Evolutionary conservation across 2,329 filamentous ascomycete genomes (phyloP).

Genomic region (Drechslera avenae): DNA sequence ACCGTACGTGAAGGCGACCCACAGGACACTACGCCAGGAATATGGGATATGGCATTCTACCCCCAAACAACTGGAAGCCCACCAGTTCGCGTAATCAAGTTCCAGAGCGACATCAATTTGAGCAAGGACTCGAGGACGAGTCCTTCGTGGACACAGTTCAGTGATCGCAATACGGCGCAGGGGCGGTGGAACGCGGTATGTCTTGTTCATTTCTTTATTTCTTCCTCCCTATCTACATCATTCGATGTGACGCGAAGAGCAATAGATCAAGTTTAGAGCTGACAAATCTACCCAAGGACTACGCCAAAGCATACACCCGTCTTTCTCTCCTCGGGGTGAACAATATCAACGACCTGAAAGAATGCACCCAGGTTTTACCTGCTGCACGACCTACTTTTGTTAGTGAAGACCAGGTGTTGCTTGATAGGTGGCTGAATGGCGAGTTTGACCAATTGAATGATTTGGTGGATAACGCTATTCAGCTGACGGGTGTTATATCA

Average conservation of each 20-base stretch:
- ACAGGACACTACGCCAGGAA: constrained; percentile 45
- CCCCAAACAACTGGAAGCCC: constrained; percentile 36
- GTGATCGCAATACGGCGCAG: constrained; percentile 28
- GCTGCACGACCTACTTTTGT: constrained; percentile 29
- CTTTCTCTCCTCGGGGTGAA: constrained; percentile 62
- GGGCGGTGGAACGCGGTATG: constrained; percentile 44
- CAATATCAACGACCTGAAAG: constrained; percentile 61
- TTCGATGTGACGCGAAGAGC: too few species aligned
- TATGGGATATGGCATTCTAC: constrained; percentile 49
- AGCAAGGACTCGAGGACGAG: constrained; percentile 42
- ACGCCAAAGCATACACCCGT: constrained; percentile 59
- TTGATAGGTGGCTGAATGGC: constrained; percentile 41
- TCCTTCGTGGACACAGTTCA: constrained; percentile 42
- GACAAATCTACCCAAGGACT: constrained; percentile 46
- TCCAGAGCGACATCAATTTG: constrained; percentile 44
- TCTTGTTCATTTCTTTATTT: neutral
- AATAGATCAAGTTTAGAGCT: neutral
- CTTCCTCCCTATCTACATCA: too few species aligned
- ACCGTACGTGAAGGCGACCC: constrained; percentile 40
- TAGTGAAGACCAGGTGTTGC: constrained; percentile 33
- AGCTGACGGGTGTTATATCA: constrained; percentile 35
- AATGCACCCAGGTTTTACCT: constrained; percentile 61
- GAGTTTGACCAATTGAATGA: constrained; percentile 43
- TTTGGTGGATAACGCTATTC: constrained; percentile 42
- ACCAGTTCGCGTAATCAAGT: constrained; percentile 44